phyloP scores from a whole-genome alignment of 495 filamentous ascomycete species.

The Aspergillus saccharolyticus region DNA sequence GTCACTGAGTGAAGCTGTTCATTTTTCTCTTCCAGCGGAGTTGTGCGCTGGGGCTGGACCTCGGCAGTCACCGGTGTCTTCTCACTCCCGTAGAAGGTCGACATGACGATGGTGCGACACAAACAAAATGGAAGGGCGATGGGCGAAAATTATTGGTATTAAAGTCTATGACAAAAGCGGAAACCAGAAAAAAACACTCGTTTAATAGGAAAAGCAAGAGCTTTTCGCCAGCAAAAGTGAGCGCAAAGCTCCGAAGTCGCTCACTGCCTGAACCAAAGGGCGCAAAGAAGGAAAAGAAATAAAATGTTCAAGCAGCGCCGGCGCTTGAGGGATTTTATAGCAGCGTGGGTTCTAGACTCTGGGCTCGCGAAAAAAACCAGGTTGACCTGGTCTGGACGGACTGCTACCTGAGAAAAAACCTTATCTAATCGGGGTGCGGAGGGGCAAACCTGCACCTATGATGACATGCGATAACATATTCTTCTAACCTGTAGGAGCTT shows the following conservation, averaged over 20 bases:
- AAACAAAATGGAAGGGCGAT: background rate
- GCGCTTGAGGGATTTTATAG: slow-evolving; percentile 1
- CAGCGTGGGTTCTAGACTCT: background rate
- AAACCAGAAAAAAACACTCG: background rate
- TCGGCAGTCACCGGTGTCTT: background rate
- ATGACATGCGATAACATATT: background rate
- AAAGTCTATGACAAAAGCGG: background rate
- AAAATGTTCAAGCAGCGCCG: background rate
- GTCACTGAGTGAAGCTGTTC: background rate
- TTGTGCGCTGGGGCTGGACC: background rate
- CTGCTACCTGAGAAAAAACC: background rate
- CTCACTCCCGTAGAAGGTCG: background rate
- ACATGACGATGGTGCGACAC: background rate
- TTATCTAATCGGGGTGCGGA: background rate
- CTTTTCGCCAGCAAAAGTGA: slow-evolving; percentile 13
- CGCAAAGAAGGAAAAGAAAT: slow-evolving; percentile 1
- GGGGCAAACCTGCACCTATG: background rate
- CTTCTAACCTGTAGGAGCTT: background rate
- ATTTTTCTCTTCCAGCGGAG: background rate
- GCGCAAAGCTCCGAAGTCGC: slow-evolving; percentile 12
- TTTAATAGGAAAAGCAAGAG: background rate
- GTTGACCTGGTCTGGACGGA: background rate
- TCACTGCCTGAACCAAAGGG: slow-evolving; percentile 5
- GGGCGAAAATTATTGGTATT: background rate
- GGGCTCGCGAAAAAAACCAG: background rate